Evolutionary conservation across 2,329 filamentous ascomycete genomes (phyloP), one percentile per base, ranked within the genome.

Genomic region (Diaporthe sp.): DNA sequence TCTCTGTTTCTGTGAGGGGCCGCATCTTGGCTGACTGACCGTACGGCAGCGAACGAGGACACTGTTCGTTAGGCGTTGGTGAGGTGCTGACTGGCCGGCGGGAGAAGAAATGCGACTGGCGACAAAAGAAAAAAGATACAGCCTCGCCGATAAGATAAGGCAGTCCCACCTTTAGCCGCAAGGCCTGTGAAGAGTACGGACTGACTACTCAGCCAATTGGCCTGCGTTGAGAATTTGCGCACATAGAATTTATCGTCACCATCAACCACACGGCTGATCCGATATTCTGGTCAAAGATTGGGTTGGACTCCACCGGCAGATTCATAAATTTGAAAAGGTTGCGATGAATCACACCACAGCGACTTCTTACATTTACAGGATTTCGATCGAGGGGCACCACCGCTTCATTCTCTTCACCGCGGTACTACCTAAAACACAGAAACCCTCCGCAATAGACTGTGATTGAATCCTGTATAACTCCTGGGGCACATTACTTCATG

Each of bases 1-100:
- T 94, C 86, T 95, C 94, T 82, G 88, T 85, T 84, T 95, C 95
- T 74, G 95, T 97, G 79, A 98, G 91, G 71, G 93, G 91, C 74
- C 95, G 91, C 95, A 98, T 97, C 62, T 80, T 90, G 79, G 13
- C 58, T 61, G 59, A 49, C 55, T 34, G 55, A 72, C 44, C 53
- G 53, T 37, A 44, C 42, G n/a, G 25, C n/a, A 68, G 31, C n/a
- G 31, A 13, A 53, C 65, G 46, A 53, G 65, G 22, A 53, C 31
- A 28, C 31, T 39, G 46, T 68, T 53, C 46, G 46, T 28, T 68
- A 39, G 31, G 46, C 46, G 65, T 25, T 37, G n/a, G 42, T 31
- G 28, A 12, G 49, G 8, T 39, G 13, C 8, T 37, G 13, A 31
- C n/a, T 25, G 51, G 51, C 25, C 5, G 15, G 7, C n/a, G 17